Percentiles rank a stretch among this genome's conserved stretches.
These are phyloP conservation scores for Fusarium tjaetaba DNA, from an alignment of 2,329 filamentous ascomycete genomes.

Conservation along the genomic window DNA sequence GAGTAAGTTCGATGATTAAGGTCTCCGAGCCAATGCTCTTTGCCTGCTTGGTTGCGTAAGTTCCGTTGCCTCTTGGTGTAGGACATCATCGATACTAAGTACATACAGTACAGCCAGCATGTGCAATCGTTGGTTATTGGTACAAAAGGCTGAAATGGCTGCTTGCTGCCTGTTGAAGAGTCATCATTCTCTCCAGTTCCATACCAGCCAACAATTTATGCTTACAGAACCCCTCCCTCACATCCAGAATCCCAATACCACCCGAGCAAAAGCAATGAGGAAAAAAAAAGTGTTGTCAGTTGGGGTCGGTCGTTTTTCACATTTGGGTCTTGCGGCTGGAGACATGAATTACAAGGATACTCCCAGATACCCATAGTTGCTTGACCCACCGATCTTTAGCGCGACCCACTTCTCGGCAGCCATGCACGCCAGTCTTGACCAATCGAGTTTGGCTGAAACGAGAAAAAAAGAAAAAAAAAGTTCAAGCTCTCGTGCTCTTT, in stretches of 20 bases:
- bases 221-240: slow-evolving; percentile 10
- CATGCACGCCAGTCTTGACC: slow-evolving; percentile 48
- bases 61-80: slow-evolving; percentile 15
- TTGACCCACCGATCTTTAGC: slow-evolving; percentile 46
- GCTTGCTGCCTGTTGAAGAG: slow-evolving; percentile 23
- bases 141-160: background rate
- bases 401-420: slow-evolving; percentile 48
- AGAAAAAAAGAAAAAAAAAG: slow-evolving; percentile 46
- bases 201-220: slow-evolving; percentile 8
- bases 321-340: slow-evolving; percentile 31
- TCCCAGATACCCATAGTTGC: slow-evolving; percentile 22
- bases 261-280: background rate
- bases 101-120: background rate
- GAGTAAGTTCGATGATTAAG: slow-evolving; percentile 28
- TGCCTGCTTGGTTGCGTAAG: slow-evolving; percentile 18
- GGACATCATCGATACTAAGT: background rate
- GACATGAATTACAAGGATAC: slow-evolving; percentile 28
- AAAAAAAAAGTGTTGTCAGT: slow-evolving; percentile 6
- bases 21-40: background rate
- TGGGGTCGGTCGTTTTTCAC: slow-evolving; percentile 14
- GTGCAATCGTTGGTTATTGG: background rate
- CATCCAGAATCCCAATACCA: background rate
- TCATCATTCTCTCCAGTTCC: slow-evolving; percentile 5
- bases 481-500: slow-evolving; percentile 51
- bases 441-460: slow-evolving; percentile 47